phyloP scores from a whole-genome alignment of 1,284 basidiomycete genomes.

The Ceratobasidium theobromae region DNA sequence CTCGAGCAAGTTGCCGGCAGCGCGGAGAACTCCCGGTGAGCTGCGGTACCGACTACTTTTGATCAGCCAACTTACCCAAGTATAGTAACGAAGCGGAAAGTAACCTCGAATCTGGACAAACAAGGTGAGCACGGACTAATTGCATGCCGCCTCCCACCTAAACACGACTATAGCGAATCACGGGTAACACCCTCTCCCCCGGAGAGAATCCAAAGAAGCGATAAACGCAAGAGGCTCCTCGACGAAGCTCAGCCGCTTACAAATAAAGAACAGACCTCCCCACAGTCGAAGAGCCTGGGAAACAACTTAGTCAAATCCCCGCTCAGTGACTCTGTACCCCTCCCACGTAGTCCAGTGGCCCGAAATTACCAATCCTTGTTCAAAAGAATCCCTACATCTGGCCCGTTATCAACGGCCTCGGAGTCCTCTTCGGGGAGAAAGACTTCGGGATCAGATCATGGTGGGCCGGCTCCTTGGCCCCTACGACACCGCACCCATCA shows the following conservation, averaged over 20 bases:
- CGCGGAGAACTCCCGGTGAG: not conserved
- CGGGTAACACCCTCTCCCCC: not conserved
- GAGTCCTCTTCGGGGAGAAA: not conserved
- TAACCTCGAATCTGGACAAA: not conserved
- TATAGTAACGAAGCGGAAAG: too few species aligned
- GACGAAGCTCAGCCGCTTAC: constrained; percentile 3
- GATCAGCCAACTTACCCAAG: too few species aligned
- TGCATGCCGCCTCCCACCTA: not conserved
- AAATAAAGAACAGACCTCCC: not conserved
- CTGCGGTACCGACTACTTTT: too few species aligned
- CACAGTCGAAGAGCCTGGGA: not conserved
- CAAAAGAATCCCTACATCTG: not conserved
- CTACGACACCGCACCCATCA: not conserved
- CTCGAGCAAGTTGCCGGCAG: not conserved
- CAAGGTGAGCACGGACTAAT: not conserved
- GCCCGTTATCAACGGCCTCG: not conserved
- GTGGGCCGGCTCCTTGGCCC: constrained; percentile 18
- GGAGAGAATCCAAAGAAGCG: not conserved
- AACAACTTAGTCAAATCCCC: not conserved
- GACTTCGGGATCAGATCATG: not conserved
- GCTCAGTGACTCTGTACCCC: not conserved
- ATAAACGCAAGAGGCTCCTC: constrained; percentile 12
- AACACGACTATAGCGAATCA: not conserved
- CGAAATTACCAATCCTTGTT: not conserved
- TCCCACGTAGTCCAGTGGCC: not conserved